Evolutionary conservation across 176 grass and related monocot species (phyloP), one percentile per base, ranked within the genome.

Genomic region (Aechmea fasciata): DNA sequence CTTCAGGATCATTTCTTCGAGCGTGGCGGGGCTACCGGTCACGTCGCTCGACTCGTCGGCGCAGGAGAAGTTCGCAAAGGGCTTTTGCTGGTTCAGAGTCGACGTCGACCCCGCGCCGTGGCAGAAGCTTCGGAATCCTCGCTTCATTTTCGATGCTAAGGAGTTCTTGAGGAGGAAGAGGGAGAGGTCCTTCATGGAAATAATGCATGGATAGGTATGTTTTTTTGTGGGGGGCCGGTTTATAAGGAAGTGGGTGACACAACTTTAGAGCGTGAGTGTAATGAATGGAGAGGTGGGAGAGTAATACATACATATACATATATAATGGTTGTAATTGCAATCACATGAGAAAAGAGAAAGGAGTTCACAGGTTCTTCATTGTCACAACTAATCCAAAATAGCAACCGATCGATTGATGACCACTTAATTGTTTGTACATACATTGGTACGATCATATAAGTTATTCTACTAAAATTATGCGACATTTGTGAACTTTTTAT

Each of bases 1-100:
- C 74, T 97, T 86, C 48, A 97, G 75, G 82, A 97, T 92, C 94
- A 97, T 97, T 71, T 97, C 78, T 69, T 97, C 94, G 47, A 97
- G 84, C 49, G 89, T 90, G 13, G 85, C 51, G 17, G 53, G 67
- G 13, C 13, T 63, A 22, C 29, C 69, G 9, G 69, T 57, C 48
- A 15, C 79, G 47, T 85, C 81, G 51, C 79, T 76, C 57, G 78
- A 84, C 25, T 77, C 80, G 66, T 84, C 75, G 20, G 63, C 59
- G 71, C 68, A 84, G 22, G 81, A 87, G 2, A 74, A 54, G 9
- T 63, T 77, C 9, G 64, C 65, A 41, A 13, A 22, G 2, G 69
- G 11, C 52, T 81, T 71, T 74, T 71, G 68, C 78, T 86, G 83
- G 19, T 75, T 82, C 65, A 85, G 49, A 5, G 84, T 96, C 19